Evolutionary conservation across 495 filamentous ascomycete species (phyloP).

Genomic region (Daldinia decipiens): DNA sequence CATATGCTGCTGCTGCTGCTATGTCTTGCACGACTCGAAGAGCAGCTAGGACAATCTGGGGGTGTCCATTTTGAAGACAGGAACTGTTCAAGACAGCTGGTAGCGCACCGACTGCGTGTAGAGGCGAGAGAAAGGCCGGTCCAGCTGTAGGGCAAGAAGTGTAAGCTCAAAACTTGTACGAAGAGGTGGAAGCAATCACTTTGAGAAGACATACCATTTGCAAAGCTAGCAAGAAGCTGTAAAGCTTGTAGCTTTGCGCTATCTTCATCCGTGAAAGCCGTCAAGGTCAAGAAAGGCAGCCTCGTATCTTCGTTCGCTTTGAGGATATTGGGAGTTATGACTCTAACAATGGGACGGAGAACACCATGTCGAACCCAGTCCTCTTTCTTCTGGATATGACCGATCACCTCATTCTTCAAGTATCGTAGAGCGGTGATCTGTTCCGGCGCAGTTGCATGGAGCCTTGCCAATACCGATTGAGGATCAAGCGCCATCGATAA

Average conservation of each 20-base stretch:
- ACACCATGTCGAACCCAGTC: conserved; percentile 75
- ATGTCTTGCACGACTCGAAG: conserved; percentile 79
- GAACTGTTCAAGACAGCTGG: conserved; percentile 73
- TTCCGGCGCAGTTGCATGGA: conserved; percentile 68
- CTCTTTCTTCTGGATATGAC: conserved; percentile 88
- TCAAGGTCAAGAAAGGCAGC: conserved; percentile 40
- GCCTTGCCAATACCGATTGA: conserved; percentile 67
- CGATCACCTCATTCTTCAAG: conserved; percentile 89
- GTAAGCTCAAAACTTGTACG: conserved; percentile 31
- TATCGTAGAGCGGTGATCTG: conserved; percentile 72
- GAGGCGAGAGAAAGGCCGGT: conserved; percentile 76
- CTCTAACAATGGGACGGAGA: conserved; percentile 70
- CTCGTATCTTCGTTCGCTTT: conserved; percentile 47
- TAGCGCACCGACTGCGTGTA: conserved; percentile 73
- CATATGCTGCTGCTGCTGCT: conserved; percentile 69
- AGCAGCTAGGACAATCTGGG: conserved; percentile 73
- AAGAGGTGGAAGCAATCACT: not conserved
- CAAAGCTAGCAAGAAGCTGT: conserved; percentile 82
- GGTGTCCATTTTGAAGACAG: conserved; percentile 70
- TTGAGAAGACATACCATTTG: conserved; percentile 69
- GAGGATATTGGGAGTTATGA: conserved; percentile 60
- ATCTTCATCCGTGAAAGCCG: conserved; percentile 62
- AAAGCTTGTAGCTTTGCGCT: conserved; percentile 79
- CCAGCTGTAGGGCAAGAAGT: conserved; percentile 69
- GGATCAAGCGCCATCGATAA: conserved; percentile 47